A percentile compares a stretch with the other conserved stretches of the same genome.
Evolutionary conservation across 2,329 filamentous ascomycete species (phyloP).

Genomic region (Metarhizium album): DNA sequence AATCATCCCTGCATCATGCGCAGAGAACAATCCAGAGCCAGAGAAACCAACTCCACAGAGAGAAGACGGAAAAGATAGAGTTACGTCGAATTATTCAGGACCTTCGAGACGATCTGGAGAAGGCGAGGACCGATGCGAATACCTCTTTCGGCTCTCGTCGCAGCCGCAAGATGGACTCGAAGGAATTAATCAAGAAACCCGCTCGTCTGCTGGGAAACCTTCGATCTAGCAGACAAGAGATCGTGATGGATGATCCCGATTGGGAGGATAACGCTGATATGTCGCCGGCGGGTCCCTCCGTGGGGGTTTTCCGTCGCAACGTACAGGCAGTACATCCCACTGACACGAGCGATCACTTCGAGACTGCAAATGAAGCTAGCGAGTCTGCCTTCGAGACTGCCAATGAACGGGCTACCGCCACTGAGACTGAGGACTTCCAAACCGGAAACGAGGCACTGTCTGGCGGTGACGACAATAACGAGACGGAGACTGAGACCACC

Average conservation of each 20-base stretch:
- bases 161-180: constrained; percentile 52
- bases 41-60: constrained; percentile 87
- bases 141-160: constrained; percentile 40
- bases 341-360: constrained; percentile 59
- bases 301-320: constrained; percentile 10
- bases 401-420: constrained; percentile 69
- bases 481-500: constrained; percentile 78
- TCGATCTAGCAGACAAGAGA: constrained; percentile 64
- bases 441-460: constrained; percentile 74
- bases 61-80: constrained; percentile 98
- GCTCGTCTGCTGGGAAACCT: constrained; percentile 65
- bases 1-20: constrained; percentile 86
- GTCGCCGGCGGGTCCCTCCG: constrained; percentile 16
- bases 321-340: constrained; percentile 16
- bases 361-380: constrained; percentile 69
- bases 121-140: constrained; percentile 46
- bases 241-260: constrained; percentile 68
- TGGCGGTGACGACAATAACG: constrained; percentile 70
- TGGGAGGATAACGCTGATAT: constrained; percentile 70
- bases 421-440: constrained; percentile 91
- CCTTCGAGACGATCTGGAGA: constrained; percentile 79
- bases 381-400: constrained; percentile 56
- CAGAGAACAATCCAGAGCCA: constrained; percentile 95
- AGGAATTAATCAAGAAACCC: constrained; percentile 72
- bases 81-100: constrained; percentile 92